Evolutionary conservation across 257 asterid species (phyloP).

Genomic region (Plectranthus barbatus): DNA sequence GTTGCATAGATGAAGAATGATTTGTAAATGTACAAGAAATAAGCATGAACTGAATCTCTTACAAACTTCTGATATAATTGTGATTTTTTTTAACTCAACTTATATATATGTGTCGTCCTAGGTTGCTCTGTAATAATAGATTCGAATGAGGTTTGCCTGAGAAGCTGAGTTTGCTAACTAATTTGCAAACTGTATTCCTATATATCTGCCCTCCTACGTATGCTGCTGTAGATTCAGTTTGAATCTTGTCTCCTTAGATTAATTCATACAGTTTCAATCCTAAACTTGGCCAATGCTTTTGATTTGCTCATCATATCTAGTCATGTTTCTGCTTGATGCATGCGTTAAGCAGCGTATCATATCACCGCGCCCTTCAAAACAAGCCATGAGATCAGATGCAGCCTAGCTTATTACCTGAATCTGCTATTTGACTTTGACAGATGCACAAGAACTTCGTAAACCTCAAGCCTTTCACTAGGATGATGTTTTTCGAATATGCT

Average conservation of each 20-base stretch:
- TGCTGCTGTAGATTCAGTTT: slow-evolving; percentile 35
- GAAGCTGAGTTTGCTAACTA: slow-evolving; percentile 49
- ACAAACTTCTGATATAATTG: too few species aligned
- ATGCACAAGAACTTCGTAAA: slow-evolving; percentile 89
- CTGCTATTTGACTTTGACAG: slow-evolving; percentile 58
- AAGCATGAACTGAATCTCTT: too few species aligned
- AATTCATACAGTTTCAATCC: slow-evolving; percentile 44
- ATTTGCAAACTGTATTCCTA: slow-evolving; percentile 44
- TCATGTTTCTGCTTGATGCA: slow-evolving; percentile 9
- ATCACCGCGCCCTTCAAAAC: slow-evolving; percentile 32
- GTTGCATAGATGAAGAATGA: neutral
- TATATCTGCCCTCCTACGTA: slow-evolving; percentile 41
- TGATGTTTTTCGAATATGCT: slow-evolving; percentile 98
- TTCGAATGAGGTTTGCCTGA: slow-evolving; percentile 68
- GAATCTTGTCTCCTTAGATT: slow-evolving; percentile 64
- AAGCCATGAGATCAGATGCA: slow-evolving; percentile 28
- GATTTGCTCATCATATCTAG: too few species aligned
- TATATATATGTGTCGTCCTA: slow-evolving; percentile 23
- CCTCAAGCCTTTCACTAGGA: slow-evolving; percentile 77
- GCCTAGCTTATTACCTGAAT: slow-evolving; percentile 33
- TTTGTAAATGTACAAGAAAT: too few species aligned
- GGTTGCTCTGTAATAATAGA: slow-evolving; percentile 67
- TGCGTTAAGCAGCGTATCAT: slow-evolving; percentile 38
- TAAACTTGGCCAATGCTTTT: too few species aligned
- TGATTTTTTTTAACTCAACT: slow-evolving; percentile 10